phyloP scores from a whole-genome alignment of 148 eudicot genomes.

The Polygonum aviculare region DNA sequence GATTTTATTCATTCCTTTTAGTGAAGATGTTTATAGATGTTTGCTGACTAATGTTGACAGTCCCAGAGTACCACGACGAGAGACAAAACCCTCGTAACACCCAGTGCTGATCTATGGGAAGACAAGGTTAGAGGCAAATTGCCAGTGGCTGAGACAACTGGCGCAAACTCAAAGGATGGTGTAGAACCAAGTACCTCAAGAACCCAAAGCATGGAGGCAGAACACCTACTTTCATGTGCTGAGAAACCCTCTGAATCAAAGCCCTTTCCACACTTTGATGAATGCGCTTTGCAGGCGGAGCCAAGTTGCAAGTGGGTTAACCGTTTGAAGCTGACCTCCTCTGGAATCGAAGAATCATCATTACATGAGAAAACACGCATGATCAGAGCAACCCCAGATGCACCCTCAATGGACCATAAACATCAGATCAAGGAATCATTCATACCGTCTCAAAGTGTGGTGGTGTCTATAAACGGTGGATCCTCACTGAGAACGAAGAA shows the following conservation, averaged over 20 bases:
- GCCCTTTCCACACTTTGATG: constrained; percentile 12
- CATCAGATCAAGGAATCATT: constrained; percentile 16
- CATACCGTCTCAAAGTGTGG: constrained; percentile 13
- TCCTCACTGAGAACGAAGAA: constrained; percentile 8
- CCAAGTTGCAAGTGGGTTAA: constrained; percentile 63
- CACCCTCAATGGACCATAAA: background rate
- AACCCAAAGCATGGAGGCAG: constrained; percentile 71
- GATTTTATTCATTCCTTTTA: background rate
- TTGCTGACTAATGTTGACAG: background rate
- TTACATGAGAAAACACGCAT: constrained; percentile 32
- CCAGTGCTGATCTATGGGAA: constrained; percentile 19
- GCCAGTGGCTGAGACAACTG: constrained; percentile 25
- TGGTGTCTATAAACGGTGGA: background rate
- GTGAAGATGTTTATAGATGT: background rate
- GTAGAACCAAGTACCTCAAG: constrained; percentile 49
- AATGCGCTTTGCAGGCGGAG: constrained; percentile 30
- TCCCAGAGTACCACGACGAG: constrained; percentile 20
- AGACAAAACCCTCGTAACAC: constrained; percentile 14
- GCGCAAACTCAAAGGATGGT: constrained; percentile 36
- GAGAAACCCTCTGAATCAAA: constrained; percentile 23
- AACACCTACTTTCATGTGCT: constrained; percentile 31
- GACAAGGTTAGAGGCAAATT: constrained; percentile 23
- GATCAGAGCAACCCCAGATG: background rate
- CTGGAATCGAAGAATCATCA: constrained; percentile 27
- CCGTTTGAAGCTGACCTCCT: constrained; percentile 48